Base-by-base conservation (phyloP, 495 filamentous ascomycete genomes). In the Penicillium argentinense region DNA sequence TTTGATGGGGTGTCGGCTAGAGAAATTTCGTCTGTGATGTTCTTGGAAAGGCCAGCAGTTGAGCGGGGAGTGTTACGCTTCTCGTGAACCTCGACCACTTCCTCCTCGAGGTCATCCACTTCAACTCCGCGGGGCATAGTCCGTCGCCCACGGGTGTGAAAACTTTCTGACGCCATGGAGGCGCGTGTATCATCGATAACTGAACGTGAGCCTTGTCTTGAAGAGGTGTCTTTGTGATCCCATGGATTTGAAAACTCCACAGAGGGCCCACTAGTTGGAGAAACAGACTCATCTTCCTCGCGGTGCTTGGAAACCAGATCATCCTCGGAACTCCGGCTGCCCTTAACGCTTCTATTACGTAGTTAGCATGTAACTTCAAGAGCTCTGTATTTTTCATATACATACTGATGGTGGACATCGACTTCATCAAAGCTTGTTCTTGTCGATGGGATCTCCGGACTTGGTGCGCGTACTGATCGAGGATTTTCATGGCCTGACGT, bases 391-490 rank as follows among this genome's bases (percentile, higher is more conserved):
- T n/a, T n/a, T n/a, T n/a, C n/a, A n/a, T n/a, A n/a, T n/a, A 32
- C 53, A 47, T 13, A 63, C 59, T 75, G 23, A 80, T 47, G 59
- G 23, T 63, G 72, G 23, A 82, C 72, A n/a, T 77, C 72, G 28
- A 83, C 72, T 41, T 81, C 75, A 23, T 75, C 72, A 33, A 69
- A 56, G 7, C 59, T 64, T 12, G 56, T 47, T 28, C 29, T 45
- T 12, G 66, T 56, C 3, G 60, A 62, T 30, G 59, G 54, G 21
- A 62, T 50, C 26, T 65, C 62, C 6, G 66, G 69, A 17, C 64
- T 71, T 12, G 69, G 69, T 9, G 59, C 67, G 16, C 59, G 60
- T 9, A 68, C 69, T 6, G 70, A 51, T 13, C 64, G 68, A 3
- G 54, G 39, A 2, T 21, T 23, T 7, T 66, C 57, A 36, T 44